A percentile compares a stretch with the other conserved stretches of the same genome.
Evolutionary conservation across 495 filamentous ascomycete genomes (phyloP).

Genomic region (Durotheca rogersii): DNA sequence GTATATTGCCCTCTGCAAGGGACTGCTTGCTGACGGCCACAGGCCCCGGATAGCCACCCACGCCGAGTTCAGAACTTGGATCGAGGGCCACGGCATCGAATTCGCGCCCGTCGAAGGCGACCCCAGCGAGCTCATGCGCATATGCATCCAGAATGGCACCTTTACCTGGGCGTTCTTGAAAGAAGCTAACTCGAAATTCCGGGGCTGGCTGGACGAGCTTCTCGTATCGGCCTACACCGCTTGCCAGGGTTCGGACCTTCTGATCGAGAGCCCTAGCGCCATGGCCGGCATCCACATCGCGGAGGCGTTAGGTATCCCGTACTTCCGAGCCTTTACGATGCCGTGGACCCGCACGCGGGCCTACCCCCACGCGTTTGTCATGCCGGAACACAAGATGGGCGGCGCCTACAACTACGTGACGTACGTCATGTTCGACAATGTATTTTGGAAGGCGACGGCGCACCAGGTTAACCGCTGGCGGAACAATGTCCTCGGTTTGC

Average conservation of each 20-base stretch:
- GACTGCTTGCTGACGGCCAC: constrained; percentile 84
- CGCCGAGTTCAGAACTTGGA: constrained; percentile 83
- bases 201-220: constrained; percentile 90
- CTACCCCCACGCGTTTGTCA: constrained; percentile 97
- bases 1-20: constrained; percentile 95
- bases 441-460: constrained; percentile 94
- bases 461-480: constrained; percentile 93
- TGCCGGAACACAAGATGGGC: constrained; percentile 89
- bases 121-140: constrained; percentile 88
- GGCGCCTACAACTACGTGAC: constrained; percentile 93
- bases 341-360: constrained; percentile 95
- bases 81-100: constrained; percentile 87
- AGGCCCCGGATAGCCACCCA: constrained; percentile 88
- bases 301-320: constrained; percentile 90
- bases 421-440: constrained; percentile 94
- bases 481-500: constrained; percentile 73
- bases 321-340: constrained; percentile 98
- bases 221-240: constrained; percentile 80
- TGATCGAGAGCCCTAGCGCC: constrained; percentile 94
- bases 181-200: constrained; percentile 85
- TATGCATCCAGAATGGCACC: constrained; percentile 96
- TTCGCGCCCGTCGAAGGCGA: constrained; percentile 87
- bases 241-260: constrained; percentile 82
- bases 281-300: constrained; percentile 99
- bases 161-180: constrained; percentile 90